phyloP scores from a whole-genome alignment of 2,329 filamentous ascomycete species.

The Akanthomyces muscarius region DNA sequence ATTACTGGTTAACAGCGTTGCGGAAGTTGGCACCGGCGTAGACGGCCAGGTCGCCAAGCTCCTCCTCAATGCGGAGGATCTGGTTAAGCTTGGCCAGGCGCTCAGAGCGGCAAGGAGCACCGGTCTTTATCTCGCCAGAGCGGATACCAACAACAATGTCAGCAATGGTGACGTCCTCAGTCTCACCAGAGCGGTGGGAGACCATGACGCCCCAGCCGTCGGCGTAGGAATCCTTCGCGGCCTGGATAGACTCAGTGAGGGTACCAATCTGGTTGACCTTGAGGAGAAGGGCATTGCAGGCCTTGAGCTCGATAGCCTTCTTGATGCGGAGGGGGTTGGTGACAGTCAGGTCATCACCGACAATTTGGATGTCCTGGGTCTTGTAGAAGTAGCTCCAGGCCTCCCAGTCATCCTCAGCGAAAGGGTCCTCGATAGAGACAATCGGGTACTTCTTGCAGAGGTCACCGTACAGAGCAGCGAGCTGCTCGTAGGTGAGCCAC shows the following conservation, averaged over 20 bases:
- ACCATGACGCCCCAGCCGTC: conserved; percentile 99
- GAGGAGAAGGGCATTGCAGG: conserved; percentile 94
- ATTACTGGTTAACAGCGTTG: conserved; percentile 81
- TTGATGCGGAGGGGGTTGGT: conserved; percentile 99
- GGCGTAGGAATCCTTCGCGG: conserved; percentile 95
- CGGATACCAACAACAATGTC: conserved; percentile 97
- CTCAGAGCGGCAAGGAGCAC: conserved; percentile 93
- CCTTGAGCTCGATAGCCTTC: conserved; percentile 99
- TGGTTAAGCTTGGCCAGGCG: conserved; percentile 99
- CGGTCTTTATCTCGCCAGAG: conserved; percentile 97
- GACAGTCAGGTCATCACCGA: conserved; percentile 97
- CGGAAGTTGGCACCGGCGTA: conserved; percentile 94
- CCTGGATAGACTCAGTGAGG: conserved; percentile 97
- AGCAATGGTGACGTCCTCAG: conserved; percentile 98
- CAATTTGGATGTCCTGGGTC: conserved; percentile 96
- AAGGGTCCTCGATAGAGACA: conserved; percentile 97
- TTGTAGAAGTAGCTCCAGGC: conserved; percentile 99
- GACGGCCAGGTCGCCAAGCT: conserved; percentile 86
- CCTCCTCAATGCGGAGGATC: conserved; percentile 99
- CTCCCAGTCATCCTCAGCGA: conserved; percentile 99
- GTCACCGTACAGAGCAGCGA: conserved; percentile 84
- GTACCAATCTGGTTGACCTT: conserved; percentile 99
- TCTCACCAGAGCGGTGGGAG: conserved; percentile 98
- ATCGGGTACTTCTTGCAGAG: conserved; percentile 96
- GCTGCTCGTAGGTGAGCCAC: conserved; percentile 98